phyloP scores from a whole-genome alignment of 2,329 filamentous ascomycete species.

The Cladophialophora bantiana region DNA sequence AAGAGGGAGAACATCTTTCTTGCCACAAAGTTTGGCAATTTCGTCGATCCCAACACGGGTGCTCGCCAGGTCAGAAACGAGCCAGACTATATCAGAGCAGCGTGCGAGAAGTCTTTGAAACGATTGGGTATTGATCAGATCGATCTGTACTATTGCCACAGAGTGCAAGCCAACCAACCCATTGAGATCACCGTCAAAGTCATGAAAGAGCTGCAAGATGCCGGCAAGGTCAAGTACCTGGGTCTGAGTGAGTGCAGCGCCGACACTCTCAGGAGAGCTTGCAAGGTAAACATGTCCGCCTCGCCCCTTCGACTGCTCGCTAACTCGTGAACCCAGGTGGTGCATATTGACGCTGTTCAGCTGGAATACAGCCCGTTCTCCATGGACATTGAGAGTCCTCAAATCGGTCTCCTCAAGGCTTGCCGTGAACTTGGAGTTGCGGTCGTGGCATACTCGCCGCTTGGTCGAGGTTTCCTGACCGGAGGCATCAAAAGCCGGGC shows the following conservation, averaged over 20 bases:
- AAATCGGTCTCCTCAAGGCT: slow-evolving; percentile 50
- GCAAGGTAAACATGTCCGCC: slow-evolving; percentile 37
- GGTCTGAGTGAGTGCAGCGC: slow-evolving; percentile 58
- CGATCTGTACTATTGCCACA: slow-evolving; percentile 56
- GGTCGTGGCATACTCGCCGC: slow-evolving; percentile 51
- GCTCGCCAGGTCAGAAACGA: slow-evolving; percentile 38
- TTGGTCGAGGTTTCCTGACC: slow-evolving; percentile 49
- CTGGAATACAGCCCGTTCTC: slow-evolving; percentile 59
- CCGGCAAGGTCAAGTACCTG: slow-evolving; percentile 61
- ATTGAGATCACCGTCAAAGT: slow-evolving; percentile 49
- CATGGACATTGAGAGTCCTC: slow-evolving; percentile 54
- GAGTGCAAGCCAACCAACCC: slow-evolving; percentile 47
- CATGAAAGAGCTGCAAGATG: slow-evolving; percentile 52
- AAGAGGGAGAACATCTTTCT: slow-evolving; percentile 40
- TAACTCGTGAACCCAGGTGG: slow-evolving; percentile 42
- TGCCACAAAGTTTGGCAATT: slow-evolving; percentile 40
- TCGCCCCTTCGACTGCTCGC: neutral
- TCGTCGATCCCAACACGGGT: slow-evolving; percentile 37
- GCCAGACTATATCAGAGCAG: slow-evolving; percentile 44
- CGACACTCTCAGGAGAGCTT: slow-evolving; percentile 56
- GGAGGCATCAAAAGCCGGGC: slow-evolving; percentile 46
- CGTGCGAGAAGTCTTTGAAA: slow-evolving; percentile 43
- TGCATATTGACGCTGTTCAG: slow-evolving; percentile 59
- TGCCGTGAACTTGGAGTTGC: slow-evolving; percentile 57
- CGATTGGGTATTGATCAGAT: slow-evolving; percentile 48